Evolutionary conservation across 768 basidiomycete genomes (phyloP).

Genomic region (Lanmaoa pseudosensibilis): DNA sequence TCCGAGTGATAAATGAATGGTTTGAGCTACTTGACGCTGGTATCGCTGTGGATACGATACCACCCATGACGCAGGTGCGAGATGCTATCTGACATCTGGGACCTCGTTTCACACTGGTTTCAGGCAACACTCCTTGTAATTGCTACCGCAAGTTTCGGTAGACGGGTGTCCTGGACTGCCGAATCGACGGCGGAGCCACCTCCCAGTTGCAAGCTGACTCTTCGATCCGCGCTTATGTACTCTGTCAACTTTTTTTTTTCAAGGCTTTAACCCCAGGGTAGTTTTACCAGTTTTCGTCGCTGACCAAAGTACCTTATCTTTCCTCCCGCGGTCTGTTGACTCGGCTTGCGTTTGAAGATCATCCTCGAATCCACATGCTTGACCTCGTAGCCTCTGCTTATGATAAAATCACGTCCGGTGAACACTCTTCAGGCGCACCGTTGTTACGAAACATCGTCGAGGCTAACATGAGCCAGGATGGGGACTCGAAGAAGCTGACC

Average conservation of each 20-base stretch:
- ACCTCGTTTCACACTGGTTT: neutral
- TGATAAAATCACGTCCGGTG: conserved; percentile 32
- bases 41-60: conserved; percentile 18
- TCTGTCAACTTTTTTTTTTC: conserved; percentile 24
- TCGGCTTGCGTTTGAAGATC: conserved; percentile 35
- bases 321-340: conserved; percentile 32
- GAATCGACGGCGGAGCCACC: conserved; percentile 26
- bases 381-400: conserved; percentile 42
- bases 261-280: conserved; percentile 36
- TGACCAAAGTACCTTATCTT: conserved; percentile 38
- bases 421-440: conserved; percentile 34
- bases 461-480: conserved; percentile 44
- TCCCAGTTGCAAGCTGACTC: conserved; percentile 35
- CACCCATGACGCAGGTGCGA: conserved; percentile 17
- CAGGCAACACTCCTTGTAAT: conserved; percentile 42
- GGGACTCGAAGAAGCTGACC: conserved; percentile 32
- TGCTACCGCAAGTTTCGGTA: no score
- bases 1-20: conserved; percentile 43
- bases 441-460: conserved; percentile 47
- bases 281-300: conserved; percentile 26
- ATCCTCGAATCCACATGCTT: conserved; percentile 40
- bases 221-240: conserved; percentile 36
- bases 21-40: conserved; percentile 38
- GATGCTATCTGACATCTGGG: neutral
- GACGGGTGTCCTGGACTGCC: conserved; percentile 34